Percentiles rank a stretch among this genome's conserved stretches.
Conservation (phyloP, 2,329 filamentous ascomycete genomes). For the Biscogniauxia mediterranea region DNA sequence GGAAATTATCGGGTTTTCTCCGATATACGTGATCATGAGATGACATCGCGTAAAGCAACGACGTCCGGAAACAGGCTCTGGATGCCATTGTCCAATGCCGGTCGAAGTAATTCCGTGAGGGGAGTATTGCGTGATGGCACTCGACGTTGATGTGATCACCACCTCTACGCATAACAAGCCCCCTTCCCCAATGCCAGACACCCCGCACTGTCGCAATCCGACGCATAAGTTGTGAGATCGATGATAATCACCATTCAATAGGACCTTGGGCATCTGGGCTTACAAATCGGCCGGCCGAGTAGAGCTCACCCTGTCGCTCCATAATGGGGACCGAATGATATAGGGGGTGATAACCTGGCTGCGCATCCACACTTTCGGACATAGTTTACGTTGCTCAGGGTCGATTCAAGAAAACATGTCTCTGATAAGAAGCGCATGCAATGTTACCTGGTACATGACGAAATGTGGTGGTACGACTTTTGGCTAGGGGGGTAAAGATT, state of each 20-base stretch:
- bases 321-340: not conserved
- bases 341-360: no score
- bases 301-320: not conserved
- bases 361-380: not conserved
- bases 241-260: not conserved
- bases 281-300: not conserved
- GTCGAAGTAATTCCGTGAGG: constrained; percentile 4
- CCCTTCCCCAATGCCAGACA: not conserved
- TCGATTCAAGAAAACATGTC: not conserved
- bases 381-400: not conserved
- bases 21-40: not conserved
- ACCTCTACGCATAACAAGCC: not conserved
- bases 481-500: not conserved
- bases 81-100: not conserved
- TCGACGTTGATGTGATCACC: constrained; percentile 16
- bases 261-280: not conserved
- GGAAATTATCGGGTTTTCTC: not conserved
- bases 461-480: not conserved
- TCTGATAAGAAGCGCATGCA: not conserved
- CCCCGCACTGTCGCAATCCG: constrained; percentile 5
- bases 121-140: constrained; percentile 20
- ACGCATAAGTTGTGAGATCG: not conserved
- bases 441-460: constrained; percentile 1
- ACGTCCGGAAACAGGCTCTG: not conserved
- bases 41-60: constrained; percentile 9